phyloP scores from a whole-genome alignment of 164 flowering plant species.

The Annona squamosa region DNA sequence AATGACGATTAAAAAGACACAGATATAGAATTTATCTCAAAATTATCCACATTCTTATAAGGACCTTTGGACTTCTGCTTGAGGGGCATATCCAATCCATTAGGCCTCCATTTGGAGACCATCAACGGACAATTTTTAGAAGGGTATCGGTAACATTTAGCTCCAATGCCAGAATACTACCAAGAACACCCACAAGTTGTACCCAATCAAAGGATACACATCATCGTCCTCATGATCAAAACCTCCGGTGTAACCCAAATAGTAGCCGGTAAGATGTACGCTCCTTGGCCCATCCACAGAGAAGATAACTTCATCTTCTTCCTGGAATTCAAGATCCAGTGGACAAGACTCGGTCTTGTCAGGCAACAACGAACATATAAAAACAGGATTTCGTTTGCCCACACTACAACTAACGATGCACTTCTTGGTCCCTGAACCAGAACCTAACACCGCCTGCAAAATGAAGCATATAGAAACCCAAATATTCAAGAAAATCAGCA shows the following conservation, averaged over 20 bases:
- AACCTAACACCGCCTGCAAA: constrained; percentile 74
- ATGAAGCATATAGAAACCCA: neutral
- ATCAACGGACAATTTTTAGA: neutral
- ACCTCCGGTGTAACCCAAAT: constrained; percentile 27
- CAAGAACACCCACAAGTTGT: neutral
- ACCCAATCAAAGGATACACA: constrained; percentile 45
- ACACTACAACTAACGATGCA: constrained; percentile 56
- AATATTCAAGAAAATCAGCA: too few species aligned
- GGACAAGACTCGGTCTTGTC: constrained; percentile 54
- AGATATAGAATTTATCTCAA: neutral
- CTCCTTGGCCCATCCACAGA: constrained; percentile 67
- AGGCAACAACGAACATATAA: constrained; percentile 67
- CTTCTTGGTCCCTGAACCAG: constrained; percentile 54
- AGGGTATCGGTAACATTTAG: neutral
- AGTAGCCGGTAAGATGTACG: constrained; percentile 75
- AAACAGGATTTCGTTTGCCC: constrained; percentile 52
- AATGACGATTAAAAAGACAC: neutral
- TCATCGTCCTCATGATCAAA: constrained; percentile 31
- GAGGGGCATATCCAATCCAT: neutral
- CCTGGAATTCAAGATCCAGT: constrained; percentile 74
- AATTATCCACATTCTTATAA: neutral
- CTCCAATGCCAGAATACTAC: neutral
- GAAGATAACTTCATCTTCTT: constrained; percentile 52
- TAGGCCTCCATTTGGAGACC: neutral
- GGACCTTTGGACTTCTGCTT: neutral